Evolutionary conservation across 1,139 yeast genomes (phyloP).

Genomic region (Blastobotrys ciferrii): DNA sequence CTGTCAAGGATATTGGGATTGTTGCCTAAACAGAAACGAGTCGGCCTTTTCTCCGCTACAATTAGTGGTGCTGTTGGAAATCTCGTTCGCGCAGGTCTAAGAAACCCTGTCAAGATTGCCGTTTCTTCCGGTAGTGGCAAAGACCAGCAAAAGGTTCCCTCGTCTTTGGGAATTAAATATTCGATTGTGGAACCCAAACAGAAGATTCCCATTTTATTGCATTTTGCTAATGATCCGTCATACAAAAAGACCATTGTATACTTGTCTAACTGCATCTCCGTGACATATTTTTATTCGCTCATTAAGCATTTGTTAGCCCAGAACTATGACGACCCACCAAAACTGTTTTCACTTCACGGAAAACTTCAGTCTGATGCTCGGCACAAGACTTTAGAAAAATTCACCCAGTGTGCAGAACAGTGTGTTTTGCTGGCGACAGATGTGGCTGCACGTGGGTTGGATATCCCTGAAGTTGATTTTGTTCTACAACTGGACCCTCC

Average conservation of each 20-base stretch:
- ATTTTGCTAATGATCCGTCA: constrained; percentile 47
- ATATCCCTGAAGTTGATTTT: constrained; percentile 86
- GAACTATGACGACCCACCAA: constrained; percentile 34
- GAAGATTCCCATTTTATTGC: constrained; percentile 59
- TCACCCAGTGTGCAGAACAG: constrained; percentile 49
- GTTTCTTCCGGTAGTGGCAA: constrained; percentile 48
- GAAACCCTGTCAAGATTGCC: constrained; percentile 82
- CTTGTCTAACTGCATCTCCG: constrained; percentile 86
- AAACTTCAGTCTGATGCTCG: constrained; percentile 75
- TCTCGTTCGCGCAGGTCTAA: constrained; percentile 55
- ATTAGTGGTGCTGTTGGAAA: constrained; percentile 65
- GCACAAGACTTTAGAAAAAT: constrained; percentile 62
- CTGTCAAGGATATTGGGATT: constrained; percentile 62
- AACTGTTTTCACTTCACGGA: constrained; percentile 76
- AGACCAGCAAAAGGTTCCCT: constrained; percentile 50
- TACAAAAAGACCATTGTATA: constrained; percentile 81
- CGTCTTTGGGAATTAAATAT: constrained; percentile 62
- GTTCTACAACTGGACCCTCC: constrained; percentile 91
- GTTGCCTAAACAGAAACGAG: constrained; percentile 86
- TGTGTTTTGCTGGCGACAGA: constrained; percentile 58
- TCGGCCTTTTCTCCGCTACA: constrained; percentile 92
- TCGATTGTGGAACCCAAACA: constrained; percentile 56
- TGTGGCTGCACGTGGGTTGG: constrained; percentile 87
- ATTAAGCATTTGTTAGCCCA: constrained; percentile 42
- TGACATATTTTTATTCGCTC: constrained; percentile 67